Base-by-base conservation (phyloP, 179 eudicot genomes). In the Corrigiola litoralis region DNA sequence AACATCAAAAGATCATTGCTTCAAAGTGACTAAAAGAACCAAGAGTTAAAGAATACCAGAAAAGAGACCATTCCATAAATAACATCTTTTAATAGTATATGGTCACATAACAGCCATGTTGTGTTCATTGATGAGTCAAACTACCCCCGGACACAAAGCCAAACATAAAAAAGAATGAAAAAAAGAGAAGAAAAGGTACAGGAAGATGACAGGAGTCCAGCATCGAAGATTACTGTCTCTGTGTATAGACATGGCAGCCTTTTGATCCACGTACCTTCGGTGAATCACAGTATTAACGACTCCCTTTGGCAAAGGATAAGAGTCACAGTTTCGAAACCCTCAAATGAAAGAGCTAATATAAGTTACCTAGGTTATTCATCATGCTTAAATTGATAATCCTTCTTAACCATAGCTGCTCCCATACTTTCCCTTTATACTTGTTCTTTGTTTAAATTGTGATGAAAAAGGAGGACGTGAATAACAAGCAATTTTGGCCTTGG, bases 41-140 rank as follows among this genome's bases (percentile, higher is more conserved):
- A 48, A 33, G 38, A 68, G 34, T 31, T 29, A 2, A 37, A 44
- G 53, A 24, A 58, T 37, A 45, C 6, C 0, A 8, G 42, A 32
- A 18, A 61, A 37, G 27, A 32, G 47, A 40, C 40, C 41, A 12
- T 51, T 65, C 17, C 37, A 45, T 16, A 12, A 36, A 16, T n/a
- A n/a, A n/a, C n/a, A n/a, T n/a, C n/a, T n/a, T n/a, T n/a, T n/a
- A n/a, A n/a, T n/a, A n/a, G n/a, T n/a, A n/a, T n/a, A 66, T 32
- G 59, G 20, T 49, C 56, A 59, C 36, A 47, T 52, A 48, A 50
- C 28, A 29, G 58, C 66, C 31, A 12, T 5, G n/a, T n/a, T 46
- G 40, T 50, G 50, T 34, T 33, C 53, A 45, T 17, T 50, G 48
- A n/a, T n/a, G n/a, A n/a, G n/a, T 16, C 24, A 50, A 38, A 13